A percentile compares a stretch with the other conserved stretches of the same genome.
Conservation (phyloP, 2,329 filamentous ascomycete species). For the Zalaria sp. region DNA sequence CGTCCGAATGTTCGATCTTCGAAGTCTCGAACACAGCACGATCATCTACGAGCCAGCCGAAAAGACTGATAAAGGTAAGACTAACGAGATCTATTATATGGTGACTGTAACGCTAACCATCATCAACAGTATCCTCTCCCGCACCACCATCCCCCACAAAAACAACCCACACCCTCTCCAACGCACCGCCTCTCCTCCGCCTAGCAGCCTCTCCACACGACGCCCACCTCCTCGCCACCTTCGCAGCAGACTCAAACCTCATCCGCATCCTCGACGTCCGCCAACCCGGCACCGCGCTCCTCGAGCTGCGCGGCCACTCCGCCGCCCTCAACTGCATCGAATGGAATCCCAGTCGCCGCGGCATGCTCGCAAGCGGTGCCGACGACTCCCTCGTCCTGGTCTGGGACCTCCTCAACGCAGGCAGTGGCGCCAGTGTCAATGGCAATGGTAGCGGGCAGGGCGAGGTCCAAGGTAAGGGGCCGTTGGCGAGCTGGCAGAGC, state of each 20-base stretch:
- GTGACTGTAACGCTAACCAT: neutral
- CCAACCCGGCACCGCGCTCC: constrained; percentile 85
- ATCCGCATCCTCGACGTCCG: constrained; percentile 93
- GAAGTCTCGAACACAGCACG: constrained; percentile 92
- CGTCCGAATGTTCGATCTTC: constrained; percentile 95
- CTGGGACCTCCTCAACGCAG: constrained; percentile 73
- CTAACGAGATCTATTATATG: constrained; percentile 13
- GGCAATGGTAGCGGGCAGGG: constrained; percentile 6
- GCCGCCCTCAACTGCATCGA: constrained; percentile 84
- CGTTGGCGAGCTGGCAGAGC: constrained; percentile 67
- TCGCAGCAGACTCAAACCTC: constrained; percentile 81
- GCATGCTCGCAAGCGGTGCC: constrained; percentile 77
- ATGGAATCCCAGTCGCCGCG: constrained; percentile 80
- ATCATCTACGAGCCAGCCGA: constrained; percentile 97
- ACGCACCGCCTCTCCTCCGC: constrained; percentile 54
- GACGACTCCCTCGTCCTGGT: constrained; percentile 86
- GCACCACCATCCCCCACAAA: constrained; percentile 55
- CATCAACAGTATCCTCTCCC: constrained; percentile 24
- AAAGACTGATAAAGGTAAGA: constrained; percentile 48
- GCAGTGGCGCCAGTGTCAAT: constrained; percentile 7
- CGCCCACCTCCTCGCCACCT: constrained; percentile 89
- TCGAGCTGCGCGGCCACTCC: constrained; percentile 82
- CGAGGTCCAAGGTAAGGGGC: constrained; percentile 42
- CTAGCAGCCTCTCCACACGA: constrained; percentile 89
- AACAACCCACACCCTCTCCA: constrained; percentile 54